phyloP scores from a whole-genome alignment of 2,329 filamentous ascomycete genomes.

The Exserohilum rostratum region DNA sequence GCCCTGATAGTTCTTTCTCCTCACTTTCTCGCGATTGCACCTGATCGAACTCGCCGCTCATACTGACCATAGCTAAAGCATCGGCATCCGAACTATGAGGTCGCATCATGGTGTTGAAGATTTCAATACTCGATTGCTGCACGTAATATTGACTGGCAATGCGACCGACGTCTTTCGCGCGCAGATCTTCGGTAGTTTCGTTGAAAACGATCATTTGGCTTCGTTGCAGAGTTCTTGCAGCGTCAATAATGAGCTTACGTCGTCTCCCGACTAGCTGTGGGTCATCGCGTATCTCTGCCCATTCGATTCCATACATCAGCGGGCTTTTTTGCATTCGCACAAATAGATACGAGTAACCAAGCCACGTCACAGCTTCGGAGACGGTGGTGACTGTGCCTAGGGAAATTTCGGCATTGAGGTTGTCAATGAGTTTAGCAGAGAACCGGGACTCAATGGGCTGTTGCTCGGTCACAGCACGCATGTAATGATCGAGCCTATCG shows the following conservation, averaged over 20 bases:
- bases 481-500: slow-evolving; percentile 90
- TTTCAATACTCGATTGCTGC: slow-evolving; percentile 87
- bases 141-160: slow-evolving; percentile 99
- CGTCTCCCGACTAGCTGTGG: slow-evolving; percentile 85
- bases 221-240: slow-evolving; percentile 82
- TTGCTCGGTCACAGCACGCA: slow-evolving; percentile 91
- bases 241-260: slow-evolving; percentile 84
- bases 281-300: slow-evolving; percentile 87
- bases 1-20: slow-evolving; percentile 78
- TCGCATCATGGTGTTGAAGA: slow-evolving; percentile 96
- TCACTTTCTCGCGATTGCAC: slow-evolving; percentile 92
- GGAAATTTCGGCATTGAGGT: slow-evolving; percentile 92
- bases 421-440: slow-evolving; percentile 91
- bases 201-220: slow-evolving; percentile 99
- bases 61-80: slow-evolving; percentile 92
- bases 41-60: slow-evolving; percentile 98
- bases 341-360: slow-evolving; percentile 96
- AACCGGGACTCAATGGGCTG: slow-evolving; percentile 98
- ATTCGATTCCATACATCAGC: slow-evolving; percentile 92
- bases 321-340: slow-evolving; percentile 95
- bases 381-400: slow-evolving; percentile 95
- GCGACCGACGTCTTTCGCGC: slow-evolving; percentile 91
- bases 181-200: slow-evolving; percentile 87
- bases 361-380: slow-evolving; percentile 91
- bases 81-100: slow-evolving; percentile 87